Evolutionary conservation across 345 rosid species (phyloP), one percentile per base, ranked within the genome.

Genomic region (Cardamine resedifolia): DNA sequence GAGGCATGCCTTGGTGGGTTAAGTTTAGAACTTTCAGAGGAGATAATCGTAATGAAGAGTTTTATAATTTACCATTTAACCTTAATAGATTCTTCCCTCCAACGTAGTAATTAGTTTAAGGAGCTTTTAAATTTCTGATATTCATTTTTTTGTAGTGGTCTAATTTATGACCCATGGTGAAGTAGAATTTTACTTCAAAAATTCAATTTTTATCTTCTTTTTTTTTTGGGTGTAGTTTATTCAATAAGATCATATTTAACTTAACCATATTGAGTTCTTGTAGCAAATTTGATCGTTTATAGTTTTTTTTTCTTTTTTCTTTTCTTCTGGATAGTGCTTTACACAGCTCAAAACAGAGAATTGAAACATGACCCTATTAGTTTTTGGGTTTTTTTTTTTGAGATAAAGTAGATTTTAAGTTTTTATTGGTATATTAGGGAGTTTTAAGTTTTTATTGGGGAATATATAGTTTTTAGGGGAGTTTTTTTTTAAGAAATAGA

Each of bases 1-100:
- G 99, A 55, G 99, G 99, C 23, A 92, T 96, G 98, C 95, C 95
- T 16, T 96, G 99, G 97, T 96, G 99, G 99, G 95, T 80, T 6
- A 92, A 85, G 80, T 92, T 92, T 82, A 80, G 98, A 75, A 82
- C 91, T 3, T 90, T 90, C 34, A 81, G 86, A 65, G 99, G 99
- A 51, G 99, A 96, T 81, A 86, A 88, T 68, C 84, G 99, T 51
- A 92, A 92, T 60, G 97, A 91, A 65, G 99, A 96, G 64, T 96
- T 96, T 83, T 96, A 92, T 81, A 90, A 87, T 2, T 73, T 96
- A 74, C 99, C 99, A 3, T 92, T 96, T 85, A 96, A 95, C 59
- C 93, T 95, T 53, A 86, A 95, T 79, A 90, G 92, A 67, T 88
- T 91, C 78, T 95, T 91, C 71, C 99, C 99, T 45, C 99, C 98